Evolutionary conservation across 768 basidiomycete species (phyloP), one percentile per base, ranked within the genome.

Genomic region (Auricularia sp.): DNA sequence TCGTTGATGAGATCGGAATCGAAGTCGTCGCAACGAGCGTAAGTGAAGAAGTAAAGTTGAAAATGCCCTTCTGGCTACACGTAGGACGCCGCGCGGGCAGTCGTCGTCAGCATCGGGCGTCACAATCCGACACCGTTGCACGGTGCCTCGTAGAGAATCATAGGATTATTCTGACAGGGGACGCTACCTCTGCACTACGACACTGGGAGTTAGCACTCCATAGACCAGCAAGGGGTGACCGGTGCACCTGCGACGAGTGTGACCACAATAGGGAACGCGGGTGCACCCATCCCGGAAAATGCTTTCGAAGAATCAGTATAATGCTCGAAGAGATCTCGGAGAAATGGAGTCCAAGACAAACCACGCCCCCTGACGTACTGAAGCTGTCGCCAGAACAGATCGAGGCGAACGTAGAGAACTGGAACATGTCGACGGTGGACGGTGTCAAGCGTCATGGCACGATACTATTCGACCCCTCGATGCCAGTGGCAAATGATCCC

Each of bases 121-220:
- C 16, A 3, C 16, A 51, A 18, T 12, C 5, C 18, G 21, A 51
- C 47, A 16, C 47, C 3, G 47, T 16, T 5, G 10, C 16, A 16
- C 5, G 5, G 5, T 51, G 47, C 47, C 47, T 51, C 11, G 5
- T 12, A 16, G 18, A 8, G 18, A 51, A 51, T 18, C 47, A 51
- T 16, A 21, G 18, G 3, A 16, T 51, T 10, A 51, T 39, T 5
- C 18, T 21, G 11, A 51, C 16, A 5, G 47, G 47, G 18, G 47
- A 51, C 7, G 47, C 47, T 8, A 51, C 18, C 5, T 8, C 10
- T 16, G 47, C 47, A 75, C 36, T 66, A 78, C 0, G 70, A 79
- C 47, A 51, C 21, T 51, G 47, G 16, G 47, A 21, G 11, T 5
- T 51, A 16, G 47, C 21, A 1, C 5, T 5, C 47, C 47, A 21